Evolutionary conservation across 1,139 yeast genomes (phyloP).

Genomic region (Lodderomyces theae): DNA sequence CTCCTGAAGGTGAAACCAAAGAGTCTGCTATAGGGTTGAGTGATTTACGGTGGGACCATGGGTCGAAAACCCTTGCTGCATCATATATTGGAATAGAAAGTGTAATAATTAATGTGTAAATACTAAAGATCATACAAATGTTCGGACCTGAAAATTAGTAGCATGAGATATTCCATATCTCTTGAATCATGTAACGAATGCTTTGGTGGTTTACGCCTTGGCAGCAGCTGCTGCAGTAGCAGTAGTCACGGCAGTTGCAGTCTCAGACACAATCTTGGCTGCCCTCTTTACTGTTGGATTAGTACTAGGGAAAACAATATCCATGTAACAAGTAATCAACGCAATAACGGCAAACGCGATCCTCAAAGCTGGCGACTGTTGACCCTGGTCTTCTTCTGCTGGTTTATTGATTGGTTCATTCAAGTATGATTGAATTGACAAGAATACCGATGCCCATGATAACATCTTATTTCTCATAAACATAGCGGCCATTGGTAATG

Average conservation of each 20-base stretch:
- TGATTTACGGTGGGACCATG: conserved; percentile 43
- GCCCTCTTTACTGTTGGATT: conserved; percentile 27
- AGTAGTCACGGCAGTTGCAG: conserved; percentile 19
- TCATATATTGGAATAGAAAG: conserved; percentile 45
- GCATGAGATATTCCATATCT: too few species aligned
- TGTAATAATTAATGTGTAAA: conserved; percentile 20
- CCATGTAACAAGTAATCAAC: conserved; percentile 53
- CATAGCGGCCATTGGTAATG: conserved; percentile 72
- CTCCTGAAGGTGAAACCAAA: not conserved
- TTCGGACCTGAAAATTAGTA: not conserved
- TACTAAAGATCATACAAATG: not conserved
- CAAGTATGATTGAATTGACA: conserved; percentile 49
- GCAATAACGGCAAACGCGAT: conserved; percentile 47
- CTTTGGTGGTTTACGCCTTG: not conserved
- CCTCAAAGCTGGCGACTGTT: conserved; percentile 44
- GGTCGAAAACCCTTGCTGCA: conserved; percentile 32
- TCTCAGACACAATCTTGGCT: conserved; percentile 18
- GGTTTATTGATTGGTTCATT: conserved; percentile 46
- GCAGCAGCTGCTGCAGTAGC: conserved; percentile 19
- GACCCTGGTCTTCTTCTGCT: conserved; percentile 16
- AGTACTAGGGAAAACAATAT: conserved; percentile 39
- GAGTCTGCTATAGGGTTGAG: conserved; percentile 31
- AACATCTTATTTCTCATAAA: conserved; percentile 51
- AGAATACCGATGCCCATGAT: conserved; percentile 56
- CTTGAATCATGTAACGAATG: too few species aligned